Percentiles rank a stretch among this genome's conserved stretches.
Conservation (phyloP, 1,284 basidiomycete genomes). For the Cerioporus squamosus region DNA sequence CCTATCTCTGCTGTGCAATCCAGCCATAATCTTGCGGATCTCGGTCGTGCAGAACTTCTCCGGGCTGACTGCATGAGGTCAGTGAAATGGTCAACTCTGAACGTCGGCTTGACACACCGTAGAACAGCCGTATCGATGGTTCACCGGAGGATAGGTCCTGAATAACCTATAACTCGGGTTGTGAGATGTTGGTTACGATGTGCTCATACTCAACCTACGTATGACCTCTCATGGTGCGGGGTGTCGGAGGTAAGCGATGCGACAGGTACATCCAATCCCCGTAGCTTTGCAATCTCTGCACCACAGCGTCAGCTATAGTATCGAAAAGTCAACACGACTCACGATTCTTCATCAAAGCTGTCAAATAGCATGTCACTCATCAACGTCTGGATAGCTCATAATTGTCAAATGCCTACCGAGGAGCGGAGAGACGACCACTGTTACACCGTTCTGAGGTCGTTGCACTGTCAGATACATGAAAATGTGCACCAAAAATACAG, state of each 20-base stretch:
- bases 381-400: neutral
- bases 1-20: constrained; percentile 55
- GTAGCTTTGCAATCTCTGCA: constrained; percentile 72
- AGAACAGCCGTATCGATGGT: constrained; percentile 69
- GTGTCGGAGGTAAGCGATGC: constrained; percentile 75
- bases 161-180: constrained; percentile 51
- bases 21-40: constrained; percentile 55
- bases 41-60: constrained; percentile 68
- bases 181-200: neutral
- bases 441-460: constrained; percentile 61
- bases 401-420: constrained; percentile 54
- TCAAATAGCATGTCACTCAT: neutral
- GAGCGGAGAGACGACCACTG: constrained; percentile 81
- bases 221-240: constrained; percentile 13
- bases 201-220: constrained; percentile 50
- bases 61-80: constrained; percentile 59
- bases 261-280: constrained; percentile 57
- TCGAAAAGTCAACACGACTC: constrained; percentile 22
- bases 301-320: neutral
- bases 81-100: neutral
- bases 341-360: constrained; percentile 88
- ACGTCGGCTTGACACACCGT: constrained; percentile 44
- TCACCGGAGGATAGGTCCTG: constrained; percentile 64
- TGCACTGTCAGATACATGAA: neutral
- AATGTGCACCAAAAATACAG: neutral